Conservation (phyloP, 345 rosid species). For the Camelina sativa region DNA sequence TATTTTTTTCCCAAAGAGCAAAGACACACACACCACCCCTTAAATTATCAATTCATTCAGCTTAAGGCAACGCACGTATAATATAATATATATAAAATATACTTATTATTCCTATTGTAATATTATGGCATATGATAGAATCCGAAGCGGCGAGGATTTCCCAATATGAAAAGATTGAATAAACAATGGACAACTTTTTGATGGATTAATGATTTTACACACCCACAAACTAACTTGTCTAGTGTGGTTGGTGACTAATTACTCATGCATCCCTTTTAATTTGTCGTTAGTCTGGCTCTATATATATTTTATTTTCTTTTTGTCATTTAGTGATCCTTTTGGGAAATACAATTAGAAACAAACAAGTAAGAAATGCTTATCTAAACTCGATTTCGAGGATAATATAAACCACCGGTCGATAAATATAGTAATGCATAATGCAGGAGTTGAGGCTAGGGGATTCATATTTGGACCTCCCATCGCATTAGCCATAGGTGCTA, state of each 20-base stretch:
- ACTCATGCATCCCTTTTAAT: constrained; percentile 1
- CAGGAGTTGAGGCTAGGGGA: constrained; percentile 80
- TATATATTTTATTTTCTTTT: neutral
- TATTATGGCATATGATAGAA: constrained; percentile 22
- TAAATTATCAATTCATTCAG: neutral
- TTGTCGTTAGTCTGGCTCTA: constrained; percentile 19
- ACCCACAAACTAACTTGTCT: constrained; percentile 20
- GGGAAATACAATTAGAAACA: neutral
- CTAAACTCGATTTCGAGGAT: neutral
- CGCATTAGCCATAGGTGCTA: constrained; percentile 93
- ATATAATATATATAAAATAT: too few relatives aligned
- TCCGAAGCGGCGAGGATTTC: constrained; percentile 25
- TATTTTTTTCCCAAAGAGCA: neutral
- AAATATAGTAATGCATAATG: neutral
- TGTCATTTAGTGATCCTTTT: constrained; percentile 25
- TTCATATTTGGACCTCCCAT: constrained; percentile 92
- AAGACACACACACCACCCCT: neutral
- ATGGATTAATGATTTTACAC: constrained; percentile 31
- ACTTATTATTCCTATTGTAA: neutral
- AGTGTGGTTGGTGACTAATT: constrained; percentile 45
- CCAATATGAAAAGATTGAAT: constrained; percentile 26
- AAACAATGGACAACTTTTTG: constrained; percentile 38
- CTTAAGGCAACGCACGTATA: neutral
- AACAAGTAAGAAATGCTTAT: neutral
- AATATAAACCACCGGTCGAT: neutral